Conservation (phyloP, 257 asterid species). For the Anisodus tanguticus region DNA sequence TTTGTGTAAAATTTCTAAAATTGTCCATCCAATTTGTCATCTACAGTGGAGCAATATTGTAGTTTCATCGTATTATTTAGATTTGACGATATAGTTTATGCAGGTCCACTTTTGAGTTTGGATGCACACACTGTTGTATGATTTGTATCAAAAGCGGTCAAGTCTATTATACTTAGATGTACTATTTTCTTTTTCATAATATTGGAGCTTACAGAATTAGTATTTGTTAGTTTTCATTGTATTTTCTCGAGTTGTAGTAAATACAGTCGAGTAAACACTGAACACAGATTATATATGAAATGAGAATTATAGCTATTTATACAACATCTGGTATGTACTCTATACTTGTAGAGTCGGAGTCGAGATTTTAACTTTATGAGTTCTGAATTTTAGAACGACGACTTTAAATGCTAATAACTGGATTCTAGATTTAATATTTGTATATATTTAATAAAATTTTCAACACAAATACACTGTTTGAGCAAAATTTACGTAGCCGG, state of each 20-base stretch:
- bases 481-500: no score
- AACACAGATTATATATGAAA: no score
- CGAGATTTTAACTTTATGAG: no score
- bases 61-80: not conserved
- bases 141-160: conserved; percentile 14
- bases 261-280: not conserved
- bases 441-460: no score
- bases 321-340: no score
- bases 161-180: no score
- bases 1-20: not conserved
- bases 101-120: conserved; percentile 8
- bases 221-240: not conserved
- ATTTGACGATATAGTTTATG: not conserved
- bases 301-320: no score
- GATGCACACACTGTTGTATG: conserved; percentile 19
- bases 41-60: not conserved
- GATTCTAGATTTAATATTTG: no score
- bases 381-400: no score
- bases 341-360: no score
- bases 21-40: not conserved
- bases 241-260: not conserved
- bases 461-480: no score
- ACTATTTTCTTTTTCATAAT: not conserved
- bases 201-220: not conserved
- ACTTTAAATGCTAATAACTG: no score